These are phyloP conservation scores for Chlorociboria aeruginascens DNA, from an alignment of 495 filamentous ascomycete genomes.

Conservation along the genomic window DNA sequence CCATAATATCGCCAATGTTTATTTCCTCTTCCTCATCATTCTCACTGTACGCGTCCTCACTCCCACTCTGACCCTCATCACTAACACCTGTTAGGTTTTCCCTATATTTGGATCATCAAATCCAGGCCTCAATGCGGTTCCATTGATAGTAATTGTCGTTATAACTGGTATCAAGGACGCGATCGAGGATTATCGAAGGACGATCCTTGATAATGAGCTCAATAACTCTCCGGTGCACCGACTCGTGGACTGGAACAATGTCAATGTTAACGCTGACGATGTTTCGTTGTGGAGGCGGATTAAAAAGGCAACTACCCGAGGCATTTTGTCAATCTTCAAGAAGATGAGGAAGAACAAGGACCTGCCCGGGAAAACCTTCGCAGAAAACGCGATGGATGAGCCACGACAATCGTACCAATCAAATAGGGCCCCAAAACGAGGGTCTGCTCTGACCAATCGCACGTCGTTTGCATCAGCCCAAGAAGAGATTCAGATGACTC, in stretches of 20 bases:
- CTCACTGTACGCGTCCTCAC: conserved; percentile 54
- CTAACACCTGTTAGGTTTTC: conserved; percentile 58
- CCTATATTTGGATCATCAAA: conserved; percentile 89
- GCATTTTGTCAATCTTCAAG: conserved; percentile 45
- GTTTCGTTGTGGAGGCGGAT: conserved; percentile 76
- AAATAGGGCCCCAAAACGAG: conserved; percentile 46
- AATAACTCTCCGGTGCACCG: conserved; percentile 96
- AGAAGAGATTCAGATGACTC: conserved; percentile 84
- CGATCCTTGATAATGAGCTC: conserved; percentile 81
- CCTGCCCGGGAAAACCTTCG: conserved; percentile 26
- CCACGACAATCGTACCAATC: conserved; percentile 49
- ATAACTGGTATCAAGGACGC: conserved; percentile 91
- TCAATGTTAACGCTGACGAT: conserved; percentile 81
- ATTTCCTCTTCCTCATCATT: conserved; percentile 94
- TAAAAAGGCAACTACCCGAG: conserved; percentile 78
- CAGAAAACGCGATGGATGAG: conserved; percentile 35
- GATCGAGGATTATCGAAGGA: conserved; percentile 95
- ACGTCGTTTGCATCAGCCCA: conserved; percentile 44
- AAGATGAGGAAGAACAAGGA: conserved; percentile 37
- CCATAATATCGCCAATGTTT: conserved; percentile 97
- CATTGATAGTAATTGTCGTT: conserved; percentile 87
- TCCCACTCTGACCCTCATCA: neutral
- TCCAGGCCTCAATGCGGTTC: conserved; percentile 80
- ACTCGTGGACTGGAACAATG: conserved; percentile 78
- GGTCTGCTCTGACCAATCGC: conserved; percentile 39